Conservation (phyloP, 1,284 basidiomycete species). For the Rhodotorula sp. region DNA sequence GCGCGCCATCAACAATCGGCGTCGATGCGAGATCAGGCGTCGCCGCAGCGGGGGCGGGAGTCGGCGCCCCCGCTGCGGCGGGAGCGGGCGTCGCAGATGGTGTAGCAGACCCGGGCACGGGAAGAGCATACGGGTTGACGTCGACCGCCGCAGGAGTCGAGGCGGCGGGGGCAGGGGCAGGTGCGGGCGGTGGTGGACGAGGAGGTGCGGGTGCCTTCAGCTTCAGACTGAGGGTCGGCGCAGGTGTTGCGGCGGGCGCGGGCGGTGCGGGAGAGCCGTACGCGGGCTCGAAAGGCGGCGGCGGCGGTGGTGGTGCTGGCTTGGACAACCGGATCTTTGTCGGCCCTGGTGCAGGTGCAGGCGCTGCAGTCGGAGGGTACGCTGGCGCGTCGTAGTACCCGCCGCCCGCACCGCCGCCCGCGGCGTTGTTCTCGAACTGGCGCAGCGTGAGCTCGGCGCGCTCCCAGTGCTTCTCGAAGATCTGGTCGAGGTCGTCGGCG, state of each 20-base stretch:
- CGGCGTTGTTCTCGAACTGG: constrained; percentile 44
- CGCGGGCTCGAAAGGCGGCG: constrained; percentile 4
- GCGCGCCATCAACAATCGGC: not conserved
- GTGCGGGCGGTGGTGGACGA: constrained; percentile 12
- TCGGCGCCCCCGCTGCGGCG: not conserved
- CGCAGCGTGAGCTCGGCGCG: constrained; percentile 75
- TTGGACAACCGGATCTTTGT: not conserved
- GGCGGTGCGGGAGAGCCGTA: constrained; percentile 4
- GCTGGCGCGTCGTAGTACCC: not conserved
- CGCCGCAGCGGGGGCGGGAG: constrained; percentile 7
- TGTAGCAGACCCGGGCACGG: not conserved
- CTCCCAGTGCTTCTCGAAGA: constrained; percentile 76
- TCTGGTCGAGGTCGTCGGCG: constrained; percentile 72
- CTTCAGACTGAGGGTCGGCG: constrained; percentile 53
- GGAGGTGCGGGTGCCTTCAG: constrained; percentile 37
- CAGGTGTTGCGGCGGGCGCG: constrained; percentile 50
- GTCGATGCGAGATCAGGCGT: constrained; percentile 6
- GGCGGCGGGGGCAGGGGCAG: not conserved
- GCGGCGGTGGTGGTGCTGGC: constrained; percentile 5
- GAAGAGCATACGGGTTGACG: not conserved
- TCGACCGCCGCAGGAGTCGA: too few species aligned
- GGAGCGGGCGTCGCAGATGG: not conserved
- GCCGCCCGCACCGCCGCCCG: not conserved
- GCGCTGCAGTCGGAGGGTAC: constrained; percentile 14
- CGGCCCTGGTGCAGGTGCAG: constrained; percentile 14